Base-by-base conservation (phyloP, 139 green algal genomes). In the Chlorella vulgaris region DNA sequence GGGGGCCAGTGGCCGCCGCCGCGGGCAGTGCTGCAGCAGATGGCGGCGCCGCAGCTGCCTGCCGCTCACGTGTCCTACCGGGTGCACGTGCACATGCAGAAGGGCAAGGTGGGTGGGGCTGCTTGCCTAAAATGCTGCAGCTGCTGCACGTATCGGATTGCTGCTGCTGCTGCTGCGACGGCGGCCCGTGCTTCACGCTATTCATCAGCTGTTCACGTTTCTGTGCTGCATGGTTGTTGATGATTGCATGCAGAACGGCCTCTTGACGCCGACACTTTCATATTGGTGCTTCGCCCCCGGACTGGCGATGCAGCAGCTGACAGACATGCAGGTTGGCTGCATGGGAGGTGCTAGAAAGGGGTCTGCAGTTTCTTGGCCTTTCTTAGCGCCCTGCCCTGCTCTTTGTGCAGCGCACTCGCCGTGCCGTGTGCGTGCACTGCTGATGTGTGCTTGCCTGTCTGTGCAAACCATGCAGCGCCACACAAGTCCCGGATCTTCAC, bases 241-340 rank as follows among this genome's bases (percentile, higher is more conserved):
- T 69, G 61, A 15, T 13, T 31, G 60, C n/a, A 68, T 15, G 61
- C 55, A 73, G 70, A 29, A 36, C n/a, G 79, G 47, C 39, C 74
- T 55, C 3, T 5, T 33, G 31, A 7, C 79, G 26, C 94, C 91
- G 36, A 96, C 91, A 3, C 86, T 99, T 21, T 94, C 83, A 51
- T 98, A 93, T 86, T 98, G 96, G 95, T 98, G 96, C 90, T 98
- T 99, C 88, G 69, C 79, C 21, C 88, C 94, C 2, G 93, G 91
- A 0, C 50, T 91, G 15, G 78, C 74, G 19, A 94, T 97, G 92
- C 61, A 81, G 40, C 53, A 81, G 53, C 83, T 97, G 24, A 55
- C 42, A 7, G 80, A 73, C 13, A 66, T 88, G 74, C 74, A 86
- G 39, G 89, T 94, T 39, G 33, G 76, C n/a, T n/a, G n/a, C n/a